Evolutionary conservation across 2,329 filamentous ascomycete genomes (phyloP), one percentile per base, ranked within the genome.

Genomic region (Colletotrichum horii): DNA sequence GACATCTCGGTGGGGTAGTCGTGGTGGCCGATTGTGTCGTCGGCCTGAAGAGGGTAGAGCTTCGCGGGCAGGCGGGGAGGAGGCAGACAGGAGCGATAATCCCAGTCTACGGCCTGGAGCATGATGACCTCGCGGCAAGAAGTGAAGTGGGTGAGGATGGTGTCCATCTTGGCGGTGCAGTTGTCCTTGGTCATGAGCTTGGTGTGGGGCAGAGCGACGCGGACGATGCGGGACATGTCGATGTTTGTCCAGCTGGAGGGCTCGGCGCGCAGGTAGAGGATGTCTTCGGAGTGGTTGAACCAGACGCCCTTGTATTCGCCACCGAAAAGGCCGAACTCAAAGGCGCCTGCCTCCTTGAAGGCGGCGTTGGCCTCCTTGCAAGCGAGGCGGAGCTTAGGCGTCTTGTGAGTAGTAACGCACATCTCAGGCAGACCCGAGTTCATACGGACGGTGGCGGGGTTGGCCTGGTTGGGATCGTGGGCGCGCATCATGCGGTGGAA

Each of bases 211-310:
- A 77, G 66, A 16, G 70, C 76, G 52, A 77, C 48, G 22, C 66
- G 71, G 38, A 69, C 28, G 30, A 77, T 62, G 36, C 76, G 74
- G 4, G 67, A 71, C 56, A 77, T 66, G 38, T 77, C 70, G 12
- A 77, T 36, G 66, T 76, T 70, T 24, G 38, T 65, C 69, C 71
- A 76, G n/a, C 34, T 38, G 11, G 36, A 28, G 22, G 64, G 70
- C 14, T 75, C 70, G 4, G 58, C 58, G 24, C 66, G 62, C 22
- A 77, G 52, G 26, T 55, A 71, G 24, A 77, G 64, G 8, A 77
- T 76, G 28, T 77, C 74, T 26, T 70, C 30, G 22, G 76, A n/a
- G 36, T 77, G 66, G 60, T 77, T 77, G 64, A 76, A 74, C 76
- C 76, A 77, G 58, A 75, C 43, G 8, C 76, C 76, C 38, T 70